Evolutionary conservation across 352 stramenopile species (phyloP).

Genomic region (Phytophthora sp.): DNA sequence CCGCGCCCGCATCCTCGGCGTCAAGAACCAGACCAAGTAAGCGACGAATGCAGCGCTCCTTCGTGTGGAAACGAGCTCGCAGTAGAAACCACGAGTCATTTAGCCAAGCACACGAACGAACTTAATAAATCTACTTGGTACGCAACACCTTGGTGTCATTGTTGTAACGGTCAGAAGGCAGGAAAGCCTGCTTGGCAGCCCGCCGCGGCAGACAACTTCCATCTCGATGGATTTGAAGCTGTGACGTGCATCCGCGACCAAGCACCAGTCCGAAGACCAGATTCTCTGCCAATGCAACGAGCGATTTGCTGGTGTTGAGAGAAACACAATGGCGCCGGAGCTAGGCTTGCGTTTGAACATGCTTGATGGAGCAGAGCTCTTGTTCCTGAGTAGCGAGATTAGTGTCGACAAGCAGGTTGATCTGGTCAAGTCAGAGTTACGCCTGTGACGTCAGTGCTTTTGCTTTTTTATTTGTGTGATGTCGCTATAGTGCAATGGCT

Average conservation of each 20-base stretch:
- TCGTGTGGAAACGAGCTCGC: conserved; percentile 1
- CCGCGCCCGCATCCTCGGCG: conserved; percentile 94
- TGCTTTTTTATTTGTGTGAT: conserved; percentile 26
- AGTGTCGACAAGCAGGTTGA: background rate
- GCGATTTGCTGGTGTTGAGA: conserved; percentile 16
- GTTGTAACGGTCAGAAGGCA: background rate
- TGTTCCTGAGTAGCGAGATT: too few relatives aligned
- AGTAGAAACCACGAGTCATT: background rate
- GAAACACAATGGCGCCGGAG: too few relatives aligned
- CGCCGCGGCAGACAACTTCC: background rate
- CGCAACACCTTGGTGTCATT: background rate
- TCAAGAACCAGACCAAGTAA: conserved; percentile 98
- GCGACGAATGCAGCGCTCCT: background rate
- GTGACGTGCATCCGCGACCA: background rate
- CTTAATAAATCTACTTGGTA: conserved; percentile 12
- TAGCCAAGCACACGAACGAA: conserved; percentile 7
- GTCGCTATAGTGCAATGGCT: conserved; percentile 29
- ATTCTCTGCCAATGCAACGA: too few relatives aligned
- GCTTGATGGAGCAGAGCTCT: too few relatives aligned
- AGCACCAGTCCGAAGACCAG: background rate
- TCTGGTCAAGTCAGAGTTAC: background rate
- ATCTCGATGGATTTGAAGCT: background rate
- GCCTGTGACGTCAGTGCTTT: conserved; percentile 22
- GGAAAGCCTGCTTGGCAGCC: background rate
- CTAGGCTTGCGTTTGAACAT: too few relatives aligned